A percentile compares a stretch with the other conserved stretches of the same genome.
Evolutionary conservation across 768 basidiomycete species (phyloP).

Genomic region (Mycena polygramma): DNA sequence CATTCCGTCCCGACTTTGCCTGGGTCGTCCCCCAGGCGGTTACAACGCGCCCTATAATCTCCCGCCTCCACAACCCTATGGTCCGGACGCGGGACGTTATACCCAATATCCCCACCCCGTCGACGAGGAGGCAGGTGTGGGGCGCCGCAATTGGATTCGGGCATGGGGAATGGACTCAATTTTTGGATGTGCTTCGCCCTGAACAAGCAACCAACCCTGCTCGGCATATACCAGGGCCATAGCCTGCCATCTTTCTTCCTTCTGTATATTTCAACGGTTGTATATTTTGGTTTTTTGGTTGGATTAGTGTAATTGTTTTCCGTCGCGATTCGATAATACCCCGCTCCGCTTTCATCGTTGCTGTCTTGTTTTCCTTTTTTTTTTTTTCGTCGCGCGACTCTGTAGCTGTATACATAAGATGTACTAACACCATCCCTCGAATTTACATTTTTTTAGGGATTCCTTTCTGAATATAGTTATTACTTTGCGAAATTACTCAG

Average conservation of each 20-base stretch:
- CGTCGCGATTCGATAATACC: slow-evolving; percentile 34
- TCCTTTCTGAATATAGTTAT: slow-evolving; percentile 11
- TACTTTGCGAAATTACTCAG: slow-evolving; percentile 57
- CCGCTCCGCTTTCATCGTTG: slow-evolving; percentile 26
- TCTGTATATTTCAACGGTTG: slow-evolving; percentile 39
- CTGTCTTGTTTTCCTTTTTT: slow-evolving; percentile 28
- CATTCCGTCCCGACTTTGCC: slow-evolving; percentile 41
- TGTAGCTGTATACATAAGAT: slow-evolving; percentile 26
- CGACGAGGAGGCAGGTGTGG: slow-evolving; percentile 79
- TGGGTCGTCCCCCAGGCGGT: slow-evolving; percentile 41
- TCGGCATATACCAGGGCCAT: slow-evolving; percentile 46
- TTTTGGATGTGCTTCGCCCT: slow-evolving; percentile 75
- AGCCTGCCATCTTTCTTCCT: slow-evolving; percentile 13
- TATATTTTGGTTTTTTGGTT: slow-evolving; percentile 37
- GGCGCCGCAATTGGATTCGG: slow-evolving; percentile 81
- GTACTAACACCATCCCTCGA: slow-evolving; percentile 8
- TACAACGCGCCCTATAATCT: slow-evolving; percentile 42
- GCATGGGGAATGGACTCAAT: slow-evolving; percentile 79
- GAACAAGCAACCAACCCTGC: slow-evolving; percentile 43
- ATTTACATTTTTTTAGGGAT: slow-evolving; percentile 21
- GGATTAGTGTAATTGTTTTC: slow-evolving; percentile 38
- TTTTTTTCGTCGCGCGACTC: slow-evolving; percentile 8
- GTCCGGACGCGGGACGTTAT: slow-evolving; percentile 55
- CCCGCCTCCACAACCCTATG: slow-evolving; percentile 49
- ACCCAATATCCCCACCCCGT: slow-evolving; percentile 63